Evolutionary conservation across 2,329 filamentous ascomycete species (phyloP).

Genomic region (Leptosphaerulina australis): DNA sequence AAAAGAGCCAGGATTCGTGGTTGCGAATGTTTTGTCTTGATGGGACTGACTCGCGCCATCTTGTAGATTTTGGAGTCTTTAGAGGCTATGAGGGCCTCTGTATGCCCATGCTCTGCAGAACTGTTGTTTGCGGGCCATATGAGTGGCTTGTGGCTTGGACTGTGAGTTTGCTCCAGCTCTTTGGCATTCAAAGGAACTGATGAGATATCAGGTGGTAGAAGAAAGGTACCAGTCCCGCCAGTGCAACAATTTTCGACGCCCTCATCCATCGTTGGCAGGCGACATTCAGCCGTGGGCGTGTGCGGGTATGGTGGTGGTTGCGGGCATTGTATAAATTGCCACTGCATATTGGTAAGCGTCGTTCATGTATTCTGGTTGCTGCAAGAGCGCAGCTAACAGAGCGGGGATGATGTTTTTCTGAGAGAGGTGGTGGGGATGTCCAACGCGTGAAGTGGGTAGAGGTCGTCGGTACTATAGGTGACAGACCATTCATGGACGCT

Average conservation of each 20-base stretch:
- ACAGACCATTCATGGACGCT: background rate
- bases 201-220: background rate
- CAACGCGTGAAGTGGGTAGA: background rate
- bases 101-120: too few species aligned
- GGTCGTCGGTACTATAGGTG: constrained; percentile 5
- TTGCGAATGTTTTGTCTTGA: constrained; percentile 2
- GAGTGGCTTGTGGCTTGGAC: background rate
- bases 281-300: background rate
- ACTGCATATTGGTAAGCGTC: background rate
- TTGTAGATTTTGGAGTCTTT: background rate
- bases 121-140: background rate
- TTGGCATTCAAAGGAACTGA: background rate
- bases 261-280: background rate
- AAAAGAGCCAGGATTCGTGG: constrained; percentile 16
- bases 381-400: background rate
- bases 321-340: background rate
- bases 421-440: too few species aligned
- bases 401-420: too few species aligned
- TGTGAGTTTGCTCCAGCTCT: background rate
- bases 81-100: background rate
- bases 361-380: background rate
- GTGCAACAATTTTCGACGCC: background rate
- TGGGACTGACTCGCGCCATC: background rate
- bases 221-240: background rate
- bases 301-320: background rate